These are phyloP conservation scores for Amauroascus niger DNA, from an alignment of 2,329 filamentous ascomycete genomes.

Conservation along the genomic window DNA sequence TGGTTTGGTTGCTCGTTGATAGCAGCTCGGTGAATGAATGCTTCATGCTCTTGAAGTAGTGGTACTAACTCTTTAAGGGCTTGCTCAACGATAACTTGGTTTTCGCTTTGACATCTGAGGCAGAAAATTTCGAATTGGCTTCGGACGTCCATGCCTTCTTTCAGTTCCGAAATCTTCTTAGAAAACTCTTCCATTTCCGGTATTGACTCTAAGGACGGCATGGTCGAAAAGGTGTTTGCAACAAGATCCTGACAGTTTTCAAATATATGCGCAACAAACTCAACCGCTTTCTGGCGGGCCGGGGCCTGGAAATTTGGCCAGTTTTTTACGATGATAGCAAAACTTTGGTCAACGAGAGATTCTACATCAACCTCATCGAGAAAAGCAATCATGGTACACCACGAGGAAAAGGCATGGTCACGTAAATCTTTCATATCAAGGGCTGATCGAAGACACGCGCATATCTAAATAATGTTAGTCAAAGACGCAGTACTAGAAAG, in stretches of 20 bases:
- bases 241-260: conserved; percentile 53
- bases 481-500: conserved; percentile 10
- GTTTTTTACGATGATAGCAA: conserved; percentile 74
- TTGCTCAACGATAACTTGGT: conserved; percentile 72
- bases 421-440: conserved; percentile 66
- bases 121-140: conserved; percentile 62
- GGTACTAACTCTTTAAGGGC: conserved; percentile 66
- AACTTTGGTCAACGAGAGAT: conserved; percentile 73
- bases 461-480: conserved; percentile 51
- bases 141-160: conserved; percentile 54
- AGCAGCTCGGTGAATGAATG: conserved; percentile 66
- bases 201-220: conserved; percentile 69
- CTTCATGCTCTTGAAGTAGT: conserved; percentile 64
- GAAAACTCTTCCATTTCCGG: conserved; percentile 60
- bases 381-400: conserved; percentile 65
- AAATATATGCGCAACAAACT: conserved; percentile 57
- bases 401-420: conserved; percentile 69
- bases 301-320: conserved; percentile 58
- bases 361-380: conserved; percentile 72
- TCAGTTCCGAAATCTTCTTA: conserved; percentile 53
- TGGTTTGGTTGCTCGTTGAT: conserved; percentile 74
- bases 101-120: conserved; percentile 69
- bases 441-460: conserved; percentile 81
- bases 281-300: conserved; percentile 49
- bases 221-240: conserved; percentile 56